Base-by-base conservation (phyloP, 805 yeast species). In the Candida loeiensis region DNA sequence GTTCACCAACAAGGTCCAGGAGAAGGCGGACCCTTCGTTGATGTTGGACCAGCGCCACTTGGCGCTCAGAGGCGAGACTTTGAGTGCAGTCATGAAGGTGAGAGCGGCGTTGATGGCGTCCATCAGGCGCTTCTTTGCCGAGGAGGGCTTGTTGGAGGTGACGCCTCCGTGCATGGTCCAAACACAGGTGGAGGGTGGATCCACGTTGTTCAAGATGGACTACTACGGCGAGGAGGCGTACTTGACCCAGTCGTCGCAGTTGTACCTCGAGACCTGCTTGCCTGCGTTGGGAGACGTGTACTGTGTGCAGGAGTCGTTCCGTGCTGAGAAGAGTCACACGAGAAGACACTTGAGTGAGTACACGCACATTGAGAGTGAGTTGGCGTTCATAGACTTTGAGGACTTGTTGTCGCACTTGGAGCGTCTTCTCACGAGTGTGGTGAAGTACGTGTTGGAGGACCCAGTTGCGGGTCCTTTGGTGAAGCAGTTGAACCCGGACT, bases 141-240 rank as follows among this genome's bases (percentile, higher is more conserved):
- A 87, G 56, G 87, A 83, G 68, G 76, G 78, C 24, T 58, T 90
- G 38, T 69, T 79, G 22, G 99, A 93, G 74, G 96, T 95, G 45
- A 93, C 98, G 28, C 97, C 99, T 34, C 99, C 99, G 58, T 90
- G 98, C 69, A 93, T 93, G 98, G 99, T 93, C 41, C 99, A 93
- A 71, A 90, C 96, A 28, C 98, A 93, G 73, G 99, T 93, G 45
- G 99, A 93, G 71, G 99, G 99, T 63, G 99, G 99, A 40, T 85
- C 97, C 28, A 93, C 99, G 13, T 74, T 93, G 59, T 93, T 93
- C 75, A 80, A 82, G 56, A 73, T 93, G 71, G 85, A 86, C 63
- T 93, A 95, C 73, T 93, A 93, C 63, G 98, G 96, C 40, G 95
- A 93, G 71, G 93, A 90, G 63, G 98, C 99, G 8, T 93, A 72